Percentiles rank a stretch among this genome's conserved stretches.
Evolutionary conservation across 2,329 filamentous ascomycete genomes (phyloP).

Genomic region (Zasmidium angulare): DNA sequence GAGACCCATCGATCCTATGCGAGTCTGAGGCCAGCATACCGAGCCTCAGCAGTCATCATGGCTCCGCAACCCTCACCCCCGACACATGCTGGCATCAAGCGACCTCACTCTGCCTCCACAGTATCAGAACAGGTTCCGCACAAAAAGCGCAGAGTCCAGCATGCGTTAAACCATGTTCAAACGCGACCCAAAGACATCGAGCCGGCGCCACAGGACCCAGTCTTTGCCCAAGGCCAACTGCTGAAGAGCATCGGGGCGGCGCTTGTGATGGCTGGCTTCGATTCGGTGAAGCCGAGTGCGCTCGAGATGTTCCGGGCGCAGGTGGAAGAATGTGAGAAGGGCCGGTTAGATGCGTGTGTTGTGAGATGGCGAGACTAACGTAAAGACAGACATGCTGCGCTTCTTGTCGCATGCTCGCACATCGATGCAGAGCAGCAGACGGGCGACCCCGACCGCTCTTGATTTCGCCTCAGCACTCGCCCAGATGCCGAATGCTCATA

Average conservation of each 20-base stretch:
- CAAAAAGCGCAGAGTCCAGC: conserved; percentile 26
- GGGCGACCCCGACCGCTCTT: conserved; percentile 55
- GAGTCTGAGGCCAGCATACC: background rate
- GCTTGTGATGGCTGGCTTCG: conserved; percentile 55
- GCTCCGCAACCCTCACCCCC: conserved; percentile 13
- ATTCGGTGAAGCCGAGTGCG: conserved; percentile 54
- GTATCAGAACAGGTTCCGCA: conserved; percentile 4
- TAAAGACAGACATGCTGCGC: conserved; percentile 47
- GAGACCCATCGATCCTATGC: background rate
- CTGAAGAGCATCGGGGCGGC: conserved; percentile 55
- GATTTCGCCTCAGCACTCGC: conserved; percentile 59
- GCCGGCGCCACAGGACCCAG: conserved; percentile 48
- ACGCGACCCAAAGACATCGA: conserved; percentile 30
- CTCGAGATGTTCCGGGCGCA: conserved; percentile 56
- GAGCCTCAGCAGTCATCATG: conserved; percentile 8
- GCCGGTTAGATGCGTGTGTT: background rate
- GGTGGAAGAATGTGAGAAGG: conserved; percentile 52
- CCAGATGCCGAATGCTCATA: conserved; percentile 33
- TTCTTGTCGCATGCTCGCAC: conserved; percentile 55
- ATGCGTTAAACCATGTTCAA: conserved; percentile 29
- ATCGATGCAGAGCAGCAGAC: conserved; percentile 59
- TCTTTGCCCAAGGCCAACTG: conserved; percentile 56
- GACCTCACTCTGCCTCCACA: conserved; percentile 15
- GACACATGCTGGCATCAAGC: conserved; percentile 16
- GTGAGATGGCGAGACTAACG: background rate